These are phyloP conservation scores for Rhizopus arrhizus DNA, from an alignment of 371 early-diverging fungal genomes.

Conservation along the genomic window DNA sequence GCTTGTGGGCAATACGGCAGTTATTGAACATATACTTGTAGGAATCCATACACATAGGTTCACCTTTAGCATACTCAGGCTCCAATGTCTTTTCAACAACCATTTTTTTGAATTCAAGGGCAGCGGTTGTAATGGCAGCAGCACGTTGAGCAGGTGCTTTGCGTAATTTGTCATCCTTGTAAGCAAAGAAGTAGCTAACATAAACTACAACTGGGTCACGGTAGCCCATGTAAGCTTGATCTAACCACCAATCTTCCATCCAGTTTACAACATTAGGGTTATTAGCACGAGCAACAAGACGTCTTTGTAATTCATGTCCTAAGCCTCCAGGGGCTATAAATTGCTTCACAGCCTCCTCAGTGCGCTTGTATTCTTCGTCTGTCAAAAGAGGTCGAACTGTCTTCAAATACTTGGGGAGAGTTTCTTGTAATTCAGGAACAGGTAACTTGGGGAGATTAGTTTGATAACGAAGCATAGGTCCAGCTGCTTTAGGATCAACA, in stretches of 20 bases:
- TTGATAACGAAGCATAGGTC: slow-evolving; percentile 71
- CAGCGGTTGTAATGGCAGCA: slow-evolving; percentile 85
- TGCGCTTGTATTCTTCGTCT: slow-evolving; percentile 72
- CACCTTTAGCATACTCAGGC: slow-evolving; percentile 81
- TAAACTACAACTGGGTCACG: slow-evolving; percentile 93
- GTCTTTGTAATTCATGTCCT: slow-evolving; percentile 82
- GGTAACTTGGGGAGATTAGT: slow-evolving; percentile 81
- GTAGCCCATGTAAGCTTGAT: slow-evolving; percentile 90
- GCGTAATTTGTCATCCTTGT: slow-evolving; percentile 82
- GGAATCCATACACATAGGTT: slow-evolving; percentile 87
- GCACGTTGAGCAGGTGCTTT: slow-evolving; percentile 81
- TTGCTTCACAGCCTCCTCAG: slow-evolving; percentile 73
- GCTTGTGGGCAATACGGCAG: slow-evolving; percentile 87
- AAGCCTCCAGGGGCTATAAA: slow-evolving; percentile 81
- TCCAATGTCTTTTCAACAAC: slow-evolving; percentile 79
- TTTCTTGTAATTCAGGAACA: slow-evolving; percentile 84
- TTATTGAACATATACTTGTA: slow-evolving; percentile 97
- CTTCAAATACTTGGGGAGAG: slow-evolving; percentile 77
- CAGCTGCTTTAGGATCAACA: slow-evolving; percentile 48
- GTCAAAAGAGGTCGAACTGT: slow-evolving; percentile 77
- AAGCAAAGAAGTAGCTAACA: slow-evolving; percentile 84
- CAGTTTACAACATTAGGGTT: slow-evolving; percentile 76
- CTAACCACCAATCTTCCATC: slow-evolving; percentile 97
- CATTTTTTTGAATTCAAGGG: slow-evolving; percentile 81
- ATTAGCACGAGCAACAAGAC: slow-evolving; percentile 72